These are phyloP conservation scores for Triticum urartu DNA, from an alignment of 176 grass and related monocot species.

Conservation along the genomic window DNA sequence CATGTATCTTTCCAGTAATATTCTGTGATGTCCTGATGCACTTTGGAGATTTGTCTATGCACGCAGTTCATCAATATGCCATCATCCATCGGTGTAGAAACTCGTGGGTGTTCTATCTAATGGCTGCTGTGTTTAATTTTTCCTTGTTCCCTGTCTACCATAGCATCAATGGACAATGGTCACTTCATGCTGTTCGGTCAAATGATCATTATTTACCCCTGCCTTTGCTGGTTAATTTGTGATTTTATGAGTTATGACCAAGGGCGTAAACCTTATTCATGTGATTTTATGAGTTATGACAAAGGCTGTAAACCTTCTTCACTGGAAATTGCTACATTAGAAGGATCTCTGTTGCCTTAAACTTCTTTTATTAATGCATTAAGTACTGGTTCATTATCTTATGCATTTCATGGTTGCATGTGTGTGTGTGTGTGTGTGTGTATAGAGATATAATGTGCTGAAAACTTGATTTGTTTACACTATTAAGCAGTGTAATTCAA, in stretches of 20 bases:
- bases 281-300: background rate
- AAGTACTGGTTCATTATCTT: background rate
- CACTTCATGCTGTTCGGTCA: background rate
- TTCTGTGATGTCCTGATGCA: background rate
- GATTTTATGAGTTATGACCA: background rate
- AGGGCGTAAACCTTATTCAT: background rate
- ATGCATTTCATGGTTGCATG: background rate
- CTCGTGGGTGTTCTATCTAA: background rate
- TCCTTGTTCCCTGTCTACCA: background rate
- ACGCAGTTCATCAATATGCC: background rate
- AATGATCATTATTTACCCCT: constrained; percentile 1
- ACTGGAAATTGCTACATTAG: background rate
- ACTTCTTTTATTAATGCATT: background rate
- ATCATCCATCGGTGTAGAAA: background rate
- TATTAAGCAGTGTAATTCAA: background rate
- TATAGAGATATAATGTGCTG: background rate
- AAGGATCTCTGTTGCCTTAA: background rate
- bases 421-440: background rate
- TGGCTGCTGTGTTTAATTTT: background rate
- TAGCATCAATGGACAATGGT: background rate
- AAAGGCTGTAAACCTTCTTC: background rate
- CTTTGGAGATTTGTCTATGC: background rate
- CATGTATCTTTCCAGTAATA: background rate
- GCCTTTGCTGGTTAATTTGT: background rate
- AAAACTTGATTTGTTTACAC: constrained; percentile 9